These are phyloP conservation scores for Nemania diffusa DNA, from an alignment of 2,329 filamentous ascomycete species.

Conservation along the genomic window DNA sequence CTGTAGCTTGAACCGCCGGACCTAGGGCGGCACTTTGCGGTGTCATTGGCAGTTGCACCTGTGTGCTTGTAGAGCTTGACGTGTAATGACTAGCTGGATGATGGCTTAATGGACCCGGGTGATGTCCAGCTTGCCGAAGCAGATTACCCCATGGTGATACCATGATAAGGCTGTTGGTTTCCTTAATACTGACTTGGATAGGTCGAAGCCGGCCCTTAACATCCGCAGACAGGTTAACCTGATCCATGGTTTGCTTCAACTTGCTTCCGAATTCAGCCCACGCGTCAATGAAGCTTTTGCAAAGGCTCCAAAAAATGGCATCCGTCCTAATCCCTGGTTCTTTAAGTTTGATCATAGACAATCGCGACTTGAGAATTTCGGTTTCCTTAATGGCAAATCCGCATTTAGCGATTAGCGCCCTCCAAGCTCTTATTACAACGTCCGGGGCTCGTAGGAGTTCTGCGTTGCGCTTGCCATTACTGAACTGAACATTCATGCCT, in stretches of 20 bases:
- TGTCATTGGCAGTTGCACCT: slow-evolving; percentile 75
- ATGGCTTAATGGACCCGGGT: slow-evolving; percentile 39
- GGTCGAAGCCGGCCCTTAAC: slow-evolving; percentile 80
- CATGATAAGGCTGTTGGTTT: slow-evolving; percentile 78
- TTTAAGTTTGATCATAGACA: slow-evolving; percentile 84
- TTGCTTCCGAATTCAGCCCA: slow-evolving; percentile 74
- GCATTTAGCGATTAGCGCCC: slow-evolving; percentile 76
- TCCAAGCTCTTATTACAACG: slow-evolving; percentile 73
- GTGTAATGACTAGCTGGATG: slow-evolving; percentile 51
- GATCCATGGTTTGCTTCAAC: slow-evolving; percentile 65
- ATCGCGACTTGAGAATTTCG: slow-evolving; percentile 74
- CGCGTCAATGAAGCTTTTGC: slow-evolving; percentile 76
- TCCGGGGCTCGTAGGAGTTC: slow-evolving; percentile 69
- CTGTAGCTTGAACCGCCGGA: slow-evolving; percentile 88
- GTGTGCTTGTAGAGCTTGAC: slow-evolving; percentile 48
- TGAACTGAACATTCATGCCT: slow-evolving; percentile 73
- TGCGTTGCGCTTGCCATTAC: slow-evolving; percentile 70
- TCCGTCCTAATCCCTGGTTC: slow-evolving; percentile 79
- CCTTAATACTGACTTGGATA: slow-evolving; percentile 84
- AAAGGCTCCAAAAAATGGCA: slow-evolving; percentile 72
- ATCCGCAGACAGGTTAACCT: slow-evolving; percentile 68
- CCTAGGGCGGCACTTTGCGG: slow-evolving; percentile 90
- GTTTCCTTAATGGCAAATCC: slow-evolving; percentile 77
- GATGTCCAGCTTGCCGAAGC: slow-evolving; percentile 48
- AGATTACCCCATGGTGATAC: slow-evolving; percentile 67